phyloP scores from a whole-genome alignment of 345 rosid genomes.

The Ceriops zippeliana region DNA sequence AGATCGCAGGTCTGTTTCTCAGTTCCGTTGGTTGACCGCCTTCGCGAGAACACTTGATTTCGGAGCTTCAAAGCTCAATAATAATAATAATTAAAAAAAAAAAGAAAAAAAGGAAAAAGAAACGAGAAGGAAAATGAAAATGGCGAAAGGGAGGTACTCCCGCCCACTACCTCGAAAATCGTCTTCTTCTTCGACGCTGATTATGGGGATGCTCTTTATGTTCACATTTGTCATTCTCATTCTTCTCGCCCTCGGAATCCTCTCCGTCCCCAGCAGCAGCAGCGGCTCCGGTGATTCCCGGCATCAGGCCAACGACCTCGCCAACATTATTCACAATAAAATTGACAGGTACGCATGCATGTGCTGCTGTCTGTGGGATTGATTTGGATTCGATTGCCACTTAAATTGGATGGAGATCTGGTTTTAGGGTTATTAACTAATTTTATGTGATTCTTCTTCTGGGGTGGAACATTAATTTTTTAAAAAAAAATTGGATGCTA shows the following conservation, averaged over 20 bases:
- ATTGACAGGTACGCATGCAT: slow-evolving; percentile 32
- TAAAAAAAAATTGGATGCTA: not conserved
- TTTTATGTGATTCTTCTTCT: not conserved
- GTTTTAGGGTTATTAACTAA: not conserved
- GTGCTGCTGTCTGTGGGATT: not conserved
- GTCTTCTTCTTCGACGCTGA: slow-evolving; percentile 48
- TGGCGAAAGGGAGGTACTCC: slow-evolving; percentile 61
- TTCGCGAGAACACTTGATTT: not conserved
- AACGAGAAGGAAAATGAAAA: slow-evolving; percentile 6
- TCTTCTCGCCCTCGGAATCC: slow-evolving; percentile 68
- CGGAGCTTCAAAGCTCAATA: not conserved
- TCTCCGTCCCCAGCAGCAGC: slow-evolving; percentile 60
- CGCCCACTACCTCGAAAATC: slow-evolving; percentile 56
- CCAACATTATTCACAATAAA: slow-evolving; percentile 47
- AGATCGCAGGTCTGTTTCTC: no score
- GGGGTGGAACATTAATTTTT: no score
- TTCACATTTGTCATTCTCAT: slow-evolving; percentile 59
- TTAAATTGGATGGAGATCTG: slow-evolving; percentile 6
- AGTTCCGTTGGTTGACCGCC: no score
- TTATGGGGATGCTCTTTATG: slow-evolving; percentile 48
- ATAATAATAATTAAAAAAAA: no score
- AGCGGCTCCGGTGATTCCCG: slow-evolving; percentile 34
- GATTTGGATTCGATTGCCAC: not conserved
- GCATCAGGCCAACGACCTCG: slow-evolving; percentile 65
- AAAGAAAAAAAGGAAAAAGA: no score